Evolutionary conservation across 2,329 filamentous ascomycete genomes (phyloP).

Genomic region (Colletotrichum caudatum): DNA sequence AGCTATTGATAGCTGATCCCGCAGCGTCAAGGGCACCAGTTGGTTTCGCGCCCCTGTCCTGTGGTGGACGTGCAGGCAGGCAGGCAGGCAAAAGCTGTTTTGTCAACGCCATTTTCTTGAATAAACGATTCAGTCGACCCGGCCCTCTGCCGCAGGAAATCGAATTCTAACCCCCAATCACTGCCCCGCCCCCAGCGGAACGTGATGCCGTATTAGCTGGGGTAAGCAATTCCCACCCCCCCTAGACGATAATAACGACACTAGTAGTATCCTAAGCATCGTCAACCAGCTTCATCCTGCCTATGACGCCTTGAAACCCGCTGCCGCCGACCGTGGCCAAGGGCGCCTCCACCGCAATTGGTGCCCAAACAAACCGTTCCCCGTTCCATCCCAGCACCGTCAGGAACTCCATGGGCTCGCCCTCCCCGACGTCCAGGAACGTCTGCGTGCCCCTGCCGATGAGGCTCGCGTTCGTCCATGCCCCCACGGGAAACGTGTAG

Average conservation of each 20-base stretch:
- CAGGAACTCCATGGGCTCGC: conserved; percentile 37
- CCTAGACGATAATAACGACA: not conserved
- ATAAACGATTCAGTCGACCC: conserved; percentile 21
- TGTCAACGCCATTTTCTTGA: not conserved
- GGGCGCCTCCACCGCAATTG: conserved; percentile 39
- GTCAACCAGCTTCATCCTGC: conserved; percentile 37
- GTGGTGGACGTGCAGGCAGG: too few species aligned
- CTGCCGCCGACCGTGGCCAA: conserved; percentile 32
- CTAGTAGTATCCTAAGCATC: conserved; percentile 14
- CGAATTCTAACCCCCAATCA: conserved; percentile 11
- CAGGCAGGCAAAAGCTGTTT: not conserved
- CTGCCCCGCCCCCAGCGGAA: not conserved
- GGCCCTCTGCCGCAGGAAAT: conserved; percentile 19
- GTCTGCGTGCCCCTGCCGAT: conserved; percentile 33
- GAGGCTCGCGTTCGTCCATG: conserved; percentile 37
- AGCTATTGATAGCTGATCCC: not conserved
- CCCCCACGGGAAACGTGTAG: conserved; percentile 40
- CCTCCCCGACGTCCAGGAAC: conserved; percentile 35
- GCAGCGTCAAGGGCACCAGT: not conserved
- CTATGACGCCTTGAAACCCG: conserved; percentile 36
- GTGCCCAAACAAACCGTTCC: conserved; percentile 30
- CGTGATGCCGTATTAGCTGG: not conserved
- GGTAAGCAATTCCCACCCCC: not conserved
- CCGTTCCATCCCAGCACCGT: conserved; percentile 38
- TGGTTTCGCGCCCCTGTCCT: not conserved